Base-by-base conservation (phyloP, 139 green algal genomes). In the Haematococcus sp. region DNA sequence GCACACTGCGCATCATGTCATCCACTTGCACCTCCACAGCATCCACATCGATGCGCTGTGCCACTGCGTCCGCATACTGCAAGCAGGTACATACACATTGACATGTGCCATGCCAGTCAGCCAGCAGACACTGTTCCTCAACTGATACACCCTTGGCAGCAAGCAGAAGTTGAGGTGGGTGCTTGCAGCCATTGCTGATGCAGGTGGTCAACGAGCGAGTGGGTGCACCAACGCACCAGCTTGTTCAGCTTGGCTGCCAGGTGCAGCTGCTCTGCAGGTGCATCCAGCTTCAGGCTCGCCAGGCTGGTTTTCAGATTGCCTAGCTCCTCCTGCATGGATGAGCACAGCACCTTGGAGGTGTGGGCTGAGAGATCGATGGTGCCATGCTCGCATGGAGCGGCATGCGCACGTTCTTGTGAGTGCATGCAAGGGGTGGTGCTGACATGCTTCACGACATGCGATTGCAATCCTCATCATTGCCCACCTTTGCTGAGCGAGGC, bases 1-100 rank as follows among this genome's bases (percentile, higher is more conserved):
- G 73, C 15, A 78, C 34, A n/a, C 59, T 78, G 60, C 73, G 73
- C 73, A 72, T 78, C 30, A 51, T 60, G 63, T 72, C 71, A 35
- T 78, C 73, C 51, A 78, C 33, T 5, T 78, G 60, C 3, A 63
- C 66, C 40, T 78, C 73, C 15, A 78, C 60, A 25, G 72, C 27
- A 40, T 74, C 54, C 22, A 79, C 64, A 35, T 79, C 65, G 23
- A 43, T 43, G 34, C 71, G 68, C 27, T 72, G 33, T 20, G 74
- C n/a, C 16, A 60, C 52, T 22, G 67, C 30, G 25, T 74, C 54
- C 0, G 31, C 28, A 20, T 58, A 70, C 58, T 76, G 58, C 27
- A 9, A 43, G 61, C 32, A 16, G 15, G 22, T 69, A 15, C 16
- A 17, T 30, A n/a, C 16, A 11, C 64, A 35, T 56, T 19, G 33